phyloP scores from a whole-genome alignment of 2,329 filamentous ascomycete genomes.

The Ceratocystiopsis brevicomis region DNA sequence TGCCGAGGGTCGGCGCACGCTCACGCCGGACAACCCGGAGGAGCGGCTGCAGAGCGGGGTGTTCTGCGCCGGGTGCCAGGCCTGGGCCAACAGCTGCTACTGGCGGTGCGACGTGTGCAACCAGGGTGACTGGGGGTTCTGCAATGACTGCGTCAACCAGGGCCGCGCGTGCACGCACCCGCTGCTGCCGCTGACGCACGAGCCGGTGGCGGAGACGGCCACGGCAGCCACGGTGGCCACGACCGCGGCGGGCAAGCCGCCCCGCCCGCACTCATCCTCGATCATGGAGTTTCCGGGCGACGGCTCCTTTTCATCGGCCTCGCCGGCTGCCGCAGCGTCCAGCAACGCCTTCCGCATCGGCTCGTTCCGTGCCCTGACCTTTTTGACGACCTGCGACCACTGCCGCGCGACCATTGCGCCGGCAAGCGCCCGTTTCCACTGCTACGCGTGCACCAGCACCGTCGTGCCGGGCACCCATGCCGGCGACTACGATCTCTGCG shows the following conservation, averaged over 20 bases:
- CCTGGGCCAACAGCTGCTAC: conserved; percentile 63
- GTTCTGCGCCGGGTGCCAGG: conserved; percentile 62
- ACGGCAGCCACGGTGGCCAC: conserved; percentile 3
- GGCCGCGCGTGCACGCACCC: conserved; percentile 67
- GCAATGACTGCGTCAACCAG: conserved; percentile 69
- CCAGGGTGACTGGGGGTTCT: conserved; percentile 88
- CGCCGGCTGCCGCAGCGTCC: conserved; percentile 25
- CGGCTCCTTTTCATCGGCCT: neutral
- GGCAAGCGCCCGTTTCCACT: conserved; percentile 56
- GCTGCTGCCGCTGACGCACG: conserved; percentile 56
- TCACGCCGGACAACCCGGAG: conserved; percentile 48
- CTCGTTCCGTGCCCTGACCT: conserved; percentile 48
- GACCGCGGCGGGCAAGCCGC: neutral
- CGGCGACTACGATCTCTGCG: conserved; percentile 80
- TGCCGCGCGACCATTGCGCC: conserved; percentile 57
- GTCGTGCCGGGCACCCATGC: conserved; percentile 24
- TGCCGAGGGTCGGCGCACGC: conserved; percentile 33
- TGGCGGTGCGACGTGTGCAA: conserved; percentile 83
- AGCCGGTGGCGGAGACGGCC: conserved; percentile 14
- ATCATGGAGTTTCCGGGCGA: conserved; percentile 22
- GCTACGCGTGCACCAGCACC: conserved; percentile 47
- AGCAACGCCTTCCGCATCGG: conserved; percentile 26
- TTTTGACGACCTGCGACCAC: conserved; percentile 60
- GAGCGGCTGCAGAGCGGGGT: conserved; percentile 56
- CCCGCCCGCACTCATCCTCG: conserved; percentile 20